phyloP scores from a whole-genome alignment of 2,329 filamentous ascomycete species.

The Fusarium sp. region DNA sequence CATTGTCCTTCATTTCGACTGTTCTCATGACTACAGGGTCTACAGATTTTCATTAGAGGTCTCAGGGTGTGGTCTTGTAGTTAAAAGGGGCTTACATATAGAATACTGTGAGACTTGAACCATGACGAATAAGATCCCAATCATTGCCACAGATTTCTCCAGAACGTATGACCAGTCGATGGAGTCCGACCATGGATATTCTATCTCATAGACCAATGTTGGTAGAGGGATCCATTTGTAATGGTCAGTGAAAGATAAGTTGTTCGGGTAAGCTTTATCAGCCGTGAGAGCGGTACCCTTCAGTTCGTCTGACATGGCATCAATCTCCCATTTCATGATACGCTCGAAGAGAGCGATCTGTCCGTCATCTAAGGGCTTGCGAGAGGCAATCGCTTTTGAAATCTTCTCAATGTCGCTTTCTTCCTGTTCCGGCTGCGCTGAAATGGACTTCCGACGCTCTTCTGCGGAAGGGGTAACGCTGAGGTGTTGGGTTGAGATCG shows the following conservation, averaged over 20 bases:
- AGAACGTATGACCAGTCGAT: slow-evolving; percentile 81
- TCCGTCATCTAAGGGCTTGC: slow-evolving; percentile 68
- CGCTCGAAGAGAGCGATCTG: slow-evolving; percentile 73
- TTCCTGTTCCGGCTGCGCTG: slow-evolving; percentile 53
- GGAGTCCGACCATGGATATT: slow-evolving; percentile 75
- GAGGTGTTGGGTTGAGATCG: slow-evolving; percentile 62
- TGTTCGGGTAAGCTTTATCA: slow-evolving; percentile 72
- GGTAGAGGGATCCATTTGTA: slow-evolving; percentile 81
- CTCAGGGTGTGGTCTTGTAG: neutral
- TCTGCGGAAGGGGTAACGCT: slow-evolving; percentile 56
- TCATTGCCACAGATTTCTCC: slow-evolving; percentile 77
- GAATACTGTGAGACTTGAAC: slow-evolving; percentile 80
- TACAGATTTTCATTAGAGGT: slow-evolving; percentile 35
- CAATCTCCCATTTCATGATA: slow-evolving; percentile 76
- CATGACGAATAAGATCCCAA: slow-evolving; percentile 83
- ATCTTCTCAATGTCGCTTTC: slow-evolving; percentile 69
- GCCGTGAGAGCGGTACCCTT: slow-evolving; percentile 68
- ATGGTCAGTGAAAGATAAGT: slow-evolving; percentile 73
- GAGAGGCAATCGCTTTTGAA: slow-evolving; percentile 70
- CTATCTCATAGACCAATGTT: slow-evolving; percentile 82
- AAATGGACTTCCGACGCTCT: slow-evolving; percentile 58
- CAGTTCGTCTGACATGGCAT: slow-evolving; percentile 72
- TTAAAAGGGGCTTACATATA: slow-evolving; percentile 63
- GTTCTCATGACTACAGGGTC: slow-evolving; percentile 77
- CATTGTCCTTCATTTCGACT: slow-evolving; percentile 74